Evolutionary conservation across 2,329 filamentous ascomycete genomes (phyloP), one percentile per base, ranked within the genome.

Genomic region (Fusarium hostae): DNA sequence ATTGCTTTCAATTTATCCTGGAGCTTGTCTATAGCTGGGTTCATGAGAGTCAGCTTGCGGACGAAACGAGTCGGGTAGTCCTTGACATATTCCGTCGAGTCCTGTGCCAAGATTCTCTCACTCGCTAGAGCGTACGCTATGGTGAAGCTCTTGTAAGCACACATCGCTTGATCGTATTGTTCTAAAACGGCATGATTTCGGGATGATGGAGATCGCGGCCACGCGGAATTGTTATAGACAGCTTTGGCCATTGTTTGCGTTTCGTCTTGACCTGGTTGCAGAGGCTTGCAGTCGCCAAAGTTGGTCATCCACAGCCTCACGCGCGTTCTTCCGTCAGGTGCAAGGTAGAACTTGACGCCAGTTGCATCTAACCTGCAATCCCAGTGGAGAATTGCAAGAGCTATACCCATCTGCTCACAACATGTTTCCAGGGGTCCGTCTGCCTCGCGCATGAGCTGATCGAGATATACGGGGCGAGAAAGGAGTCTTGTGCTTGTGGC

Each of bases 381-480:
- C 71, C 73, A 78, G 57, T 78, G 77, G 1, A 78, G 43, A 8
- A 78, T 67, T 1, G 75, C 77, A 8, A 78, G 62, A 5, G 68
- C 39, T 2, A 52, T 34, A 3, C 71, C 77, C 77, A 79, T 77
- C 6, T 52, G 59, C 4, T 22, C 37, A 0, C 59, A 59, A 61
- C 72, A 71, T 8, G 20, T 9, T 11, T 37, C 6, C 8, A 75
- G 9, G 2, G n/a, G 6, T 1, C 16, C 5, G 11, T 30, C 28
- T 3, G 43, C 39, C 35, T 73, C 75, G 5, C n/a, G 16, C 12
- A 32, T 41, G 3, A 78, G 10, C 26, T 78, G 72, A 37, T 78
- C 63, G 7, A 77, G 37, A 51, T 77, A 77, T 26, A 57, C 73
- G 7, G 71, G 64, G 1, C 75, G 68, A 8, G 66, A 62, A 15